Percentiles rank a stretch among this genome's conserved stretches.
These are phyloP conservation scores for Miscanthus lutarioriparius DNA, from an alignment of 176 grass and related monocot genomes.

Conservation along the genomic window DNA sequence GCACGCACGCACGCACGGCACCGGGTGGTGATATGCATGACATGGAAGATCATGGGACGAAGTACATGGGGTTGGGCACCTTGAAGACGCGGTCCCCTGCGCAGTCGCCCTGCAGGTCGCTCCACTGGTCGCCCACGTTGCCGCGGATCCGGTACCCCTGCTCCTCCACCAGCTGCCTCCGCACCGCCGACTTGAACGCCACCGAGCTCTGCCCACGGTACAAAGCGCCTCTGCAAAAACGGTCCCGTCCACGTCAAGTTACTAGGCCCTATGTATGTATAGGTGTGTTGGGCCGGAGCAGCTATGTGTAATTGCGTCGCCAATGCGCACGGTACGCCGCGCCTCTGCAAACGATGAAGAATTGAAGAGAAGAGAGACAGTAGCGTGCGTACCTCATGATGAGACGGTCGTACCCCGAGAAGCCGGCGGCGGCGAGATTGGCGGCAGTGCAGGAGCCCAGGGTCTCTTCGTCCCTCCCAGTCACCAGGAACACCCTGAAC, in stretches of 20 bases:
- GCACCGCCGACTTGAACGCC: conserved; percentile 63
- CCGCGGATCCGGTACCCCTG: conserved; percentile 75
- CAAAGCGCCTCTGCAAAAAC: conserved; percentile 27
- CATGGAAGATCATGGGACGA: conserved; percentile 45
- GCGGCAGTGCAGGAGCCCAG: conserved; percentile 43
- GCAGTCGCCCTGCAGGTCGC: conserved; percentile 70
- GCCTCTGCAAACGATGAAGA: too few species aligned
- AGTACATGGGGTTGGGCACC: conserved; percentile 89
- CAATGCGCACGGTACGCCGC: too few species aligned
- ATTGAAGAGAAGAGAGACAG: too few species aligned
- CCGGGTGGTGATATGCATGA: too few species aligned
- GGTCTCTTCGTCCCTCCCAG: conserved; percentile 61
- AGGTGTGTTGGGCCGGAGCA: too few species aligned
- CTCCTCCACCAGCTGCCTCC: conserved; percentile 41
- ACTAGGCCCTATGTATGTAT: too few species aligned
- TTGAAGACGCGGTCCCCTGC: conserved; percentile 77
- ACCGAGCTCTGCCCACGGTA: conserved; percentile 49
- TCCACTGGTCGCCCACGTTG: conserved; percentile 93
- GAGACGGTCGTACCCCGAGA: conserved; percentile 63
- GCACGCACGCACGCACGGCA: neutral
- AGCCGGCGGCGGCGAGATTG: conserved; percentile 60
- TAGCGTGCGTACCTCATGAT: conserved; percentile 72
- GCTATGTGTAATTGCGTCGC: too few species aligned
- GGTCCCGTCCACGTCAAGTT: too few species aligned
- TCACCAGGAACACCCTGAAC: conserved; percentile 64